Evolutionary conservation across 257 asterid genomes (phyloP), one percentile per base, ranked within the genome.

Genomic region (Vinca minor): DNA sequence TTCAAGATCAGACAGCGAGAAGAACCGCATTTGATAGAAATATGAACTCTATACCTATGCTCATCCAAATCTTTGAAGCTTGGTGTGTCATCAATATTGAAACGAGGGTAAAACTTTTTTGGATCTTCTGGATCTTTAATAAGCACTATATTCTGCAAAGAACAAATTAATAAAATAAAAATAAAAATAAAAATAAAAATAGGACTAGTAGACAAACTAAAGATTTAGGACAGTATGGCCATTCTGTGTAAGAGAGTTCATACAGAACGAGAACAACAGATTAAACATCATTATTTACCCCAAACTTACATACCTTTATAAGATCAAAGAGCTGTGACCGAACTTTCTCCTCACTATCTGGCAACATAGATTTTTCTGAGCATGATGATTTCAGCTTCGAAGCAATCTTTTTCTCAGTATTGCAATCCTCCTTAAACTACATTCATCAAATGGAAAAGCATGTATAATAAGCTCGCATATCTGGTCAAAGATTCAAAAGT

Each of bases 401-500:
- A 29, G 77, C 88, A 55, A 85, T 80, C 78, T 89, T 89, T 85
- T 84, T 89, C 79, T 87, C 97, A 0, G 98, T 89, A 77, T 83
- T 73, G 79, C 94, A 85, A 60, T 85, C 94, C 72, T 83, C 98
- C 79, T 93, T 87, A 84, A 93, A 93, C 98, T 93, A 77, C 76
- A 82, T 49, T 61, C 44, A 78, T 53, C 54, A 71, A 57, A 49
- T 36, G 69, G 64, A 69, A 31, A 42, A 35, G 8, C 17, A 41
- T 15, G n/a, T 42, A 34, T 55, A 53, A n/a, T n/a, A n/a, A n/a
- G n/a, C n/a, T n/a, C n/a, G n/a, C n/a, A n/a, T n/a, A n/a, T n/a
- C n/a, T n/a, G n/a, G n/a, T n/a, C n/a, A n/a, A n/a, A n/a, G n/a
- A n/a, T n/a, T n/a, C n/a, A n/a, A n/a, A n/a, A n/a, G n/a, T n/a